Evolutionary conservation across 2,329 filamentous ascomycete genomes (phyloP).

Genomic region (Parascedosporium putredinis): DNA sequence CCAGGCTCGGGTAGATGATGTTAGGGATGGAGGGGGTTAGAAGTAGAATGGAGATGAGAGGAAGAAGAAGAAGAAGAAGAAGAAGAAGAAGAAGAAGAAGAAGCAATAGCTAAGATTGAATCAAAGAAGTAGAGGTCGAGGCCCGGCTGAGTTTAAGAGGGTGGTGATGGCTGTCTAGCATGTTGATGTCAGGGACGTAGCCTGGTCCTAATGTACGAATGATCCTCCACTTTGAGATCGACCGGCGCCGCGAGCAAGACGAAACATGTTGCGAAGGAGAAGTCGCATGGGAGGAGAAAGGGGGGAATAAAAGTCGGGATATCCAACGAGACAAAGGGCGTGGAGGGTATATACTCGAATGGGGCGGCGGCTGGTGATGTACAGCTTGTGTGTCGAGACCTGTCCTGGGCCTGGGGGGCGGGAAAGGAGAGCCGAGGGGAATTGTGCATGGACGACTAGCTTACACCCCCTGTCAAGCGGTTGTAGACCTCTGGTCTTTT

Average conservation of each 20-base stretch:
- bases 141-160: slow-evolving; percentile 8
- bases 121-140: slow-evolving; percentile 2
- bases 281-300: slow-evolving; percentile 3
- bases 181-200: slow-evolving; percentile 2
- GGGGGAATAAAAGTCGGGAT: neutral
- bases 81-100: slow-evolving; percentile 8
- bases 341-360: slow-evolving; percentile 6
- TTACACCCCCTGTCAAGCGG: neutral
- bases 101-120: neutral
- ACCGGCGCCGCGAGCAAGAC: slow-evolving; percentile 2
- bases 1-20: slow-evolving; percentile 1
- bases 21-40: too few relatives aligned
- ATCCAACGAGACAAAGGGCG: neutral
- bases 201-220: neutral
- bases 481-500: neutral
- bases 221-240: slow-evolving; percentile 6
- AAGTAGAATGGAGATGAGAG: slow-evolving; percentile 7
- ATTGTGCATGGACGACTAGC: neutral
- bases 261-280: slow-evolving; percentile 8
- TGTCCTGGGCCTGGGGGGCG: too few relatives aligned
- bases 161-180: slow-evolving; percentile 1
- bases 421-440: neutral
- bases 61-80: slow-evolving; percentile 10
- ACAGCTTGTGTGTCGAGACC: slow-evolving; percentile 5
- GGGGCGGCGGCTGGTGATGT: slow-evolving; percentile 8